Evolutionary conservation across 306 rosid species (phyloP), one percentile per base, ranked within the genome.

Genomic region (Carpinus viminea): DNA sequence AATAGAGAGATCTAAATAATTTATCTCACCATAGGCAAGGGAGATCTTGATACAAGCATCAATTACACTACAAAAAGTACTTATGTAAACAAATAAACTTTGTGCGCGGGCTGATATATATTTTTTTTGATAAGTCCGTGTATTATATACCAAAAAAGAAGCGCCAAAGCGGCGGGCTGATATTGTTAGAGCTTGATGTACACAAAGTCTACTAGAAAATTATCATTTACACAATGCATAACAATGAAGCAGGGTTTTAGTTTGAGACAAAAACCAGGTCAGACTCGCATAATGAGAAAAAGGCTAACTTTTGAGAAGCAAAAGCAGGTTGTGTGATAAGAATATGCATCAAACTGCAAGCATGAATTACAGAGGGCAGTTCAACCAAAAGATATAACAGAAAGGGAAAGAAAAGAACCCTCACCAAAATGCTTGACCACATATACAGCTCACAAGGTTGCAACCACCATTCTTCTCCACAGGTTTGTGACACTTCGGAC

Each of bases 401-500:
- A 78, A 43, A 50, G 55, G 68, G 76, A 64, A 72, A 28, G 65
- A 12, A 13, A 48, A 52, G 41, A 65, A 76, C 11, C n/a, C 94
- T 81, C 83, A 96, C 99, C 99, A 96, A 89, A 96, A 96, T 72
- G 97, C 83, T 86, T 90, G 98, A 26, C 99, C 98, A 79, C 98
- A 96, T 72, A 93, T 92, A 80, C 99, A 95, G 78, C 96, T 88
- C 75, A 96, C 99, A 75, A 90, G 92, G 82, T 96, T 96, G 90
- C 99, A 96, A 69, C 99, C 99, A 82, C 99, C 99, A 73, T 93
- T 96, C 88, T 96, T 96, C 90, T 96, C 98, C 72, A 96, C 99
- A 1, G 93, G 89, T 87, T 96, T 96, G 86, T 86, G 96, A 82
- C 99, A 96, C 86, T 93, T 91, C 4, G 99, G 99, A 59, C 99